Evolutionary conservation across 345 rosid genomes (phyloP).

Genomic region (Brassica nigra): DNA sequence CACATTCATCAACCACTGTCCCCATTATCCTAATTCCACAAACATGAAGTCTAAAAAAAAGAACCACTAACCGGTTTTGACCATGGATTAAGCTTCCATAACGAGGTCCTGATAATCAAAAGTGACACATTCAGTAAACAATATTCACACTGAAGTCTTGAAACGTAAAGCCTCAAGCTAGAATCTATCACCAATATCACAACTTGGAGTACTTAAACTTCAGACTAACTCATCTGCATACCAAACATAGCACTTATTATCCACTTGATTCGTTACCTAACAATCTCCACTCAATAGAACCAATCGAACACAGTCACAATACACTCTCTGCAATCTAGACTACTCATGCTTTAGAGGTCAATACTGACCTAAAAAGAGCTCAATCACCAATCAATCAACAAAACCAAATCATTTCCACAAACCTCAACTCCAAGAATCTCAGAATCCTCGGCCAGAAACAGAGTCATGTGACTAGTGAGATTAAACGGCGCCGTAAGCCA

Average conservation of each 20-base stretch:
- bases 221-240: too few relatives aligned
- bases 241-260: too few relatives aligned
- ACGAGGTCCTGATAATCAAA: slow-evolving; percentile 54
- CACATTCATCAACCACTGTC: slow-evolving; percentile 5
- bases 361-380: not conserved
- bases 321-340: too few relatives aligned
- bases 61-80: slow-evolving; percentile 57
- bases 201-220: too few relatives aligned
- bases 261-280: too few relatives aligned
- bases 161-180: too few relatives aligned
- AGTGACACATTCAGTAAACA: not conserved
- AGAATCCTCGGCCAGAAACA: slow-evolving; percentile 83
- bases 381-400: not conserved
- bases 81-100: slow-evolving; percentile 74
- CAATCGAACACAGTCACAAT: too few relatives aligned
- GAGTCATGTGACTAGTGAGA: slow-evolving; percentile 87
- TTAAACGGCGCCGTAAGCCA: slow-evolving; percentile 99
- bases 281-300: too few relatives aligned
- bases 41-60: slow-evolving; percentile 2
- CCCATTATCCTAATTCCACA: slow-evolving; percentile 43
- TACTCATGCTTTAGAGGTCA: not conserved
- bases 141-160: not conserved
- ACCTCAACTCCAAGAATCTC: slow-evolving; percentile 89
- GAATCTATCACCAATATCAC: too few relatives aligned
- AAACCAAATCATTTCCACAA: not conserved